Evolutionary conservation across 1,284 basidiomycete species (phyloP).

Genomic region (Athelia psychrophila): DNA sequence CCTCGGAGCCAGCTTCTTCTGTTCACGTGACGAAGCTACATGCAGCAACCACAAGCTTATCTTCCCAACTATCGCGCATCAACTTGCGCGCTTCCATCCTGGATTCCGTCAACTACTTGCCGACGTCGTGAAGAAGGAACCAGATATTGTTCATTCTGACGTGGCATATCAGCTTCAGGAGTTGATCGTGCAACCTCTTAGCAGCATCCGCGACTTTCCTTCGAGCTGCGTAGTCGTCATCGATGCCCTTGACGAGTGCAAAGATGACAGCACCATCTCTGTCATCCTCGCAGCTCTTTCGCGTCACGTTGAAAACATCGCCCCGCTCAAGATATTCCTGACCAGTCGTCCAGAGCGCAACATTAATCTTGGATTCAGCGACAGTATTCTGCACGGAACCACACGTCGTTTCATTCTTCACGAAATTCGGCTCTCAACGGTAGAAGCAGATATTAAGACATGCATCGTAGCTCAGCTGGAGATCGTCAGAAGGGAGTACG

Average conservation of each 20-base stretch:
- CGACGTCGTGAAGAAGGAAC: not conserved
- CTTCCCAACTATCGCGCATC: not conserved
- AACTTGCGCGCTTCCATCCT: not conserved
- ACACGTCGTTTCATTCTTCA: not conserved
- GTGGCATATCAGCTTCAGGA: not conserved
- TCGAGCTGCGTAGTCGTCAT: not conserved
- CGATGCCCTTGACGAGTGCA: constrained; percentile 2
- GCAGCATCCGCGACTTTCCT: not conserved
- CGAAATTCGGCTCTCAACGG: not conserved
- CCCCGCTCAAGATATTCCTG: not conserved
- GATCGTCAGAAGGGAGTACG: not conserved
- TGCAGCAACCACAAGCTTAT: not conserved
- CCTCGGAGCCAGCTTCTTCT: not conserved
- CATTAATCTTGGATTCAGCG: not conserved
- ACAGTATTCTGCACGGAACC: not conserved
- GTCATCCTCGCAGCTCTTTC: not conserved
- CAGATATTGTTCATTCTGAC: not conserved
- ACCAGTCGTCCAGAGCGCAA: not conserved
- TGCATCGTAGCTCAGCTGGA: not conserved
- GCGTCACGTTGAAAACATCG: not conserved
- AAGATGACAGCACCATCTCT: not conserved
- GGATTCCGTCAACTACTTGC: not conserved
- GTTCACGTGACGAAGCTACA: not conserved
- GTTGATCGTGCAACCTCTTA: not conserved
- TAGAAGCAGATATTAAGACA: not conserved